phyloP scores from a whole-genome alignment of 129 eudicot genomes.

The Escallonia rubra region DNA sequence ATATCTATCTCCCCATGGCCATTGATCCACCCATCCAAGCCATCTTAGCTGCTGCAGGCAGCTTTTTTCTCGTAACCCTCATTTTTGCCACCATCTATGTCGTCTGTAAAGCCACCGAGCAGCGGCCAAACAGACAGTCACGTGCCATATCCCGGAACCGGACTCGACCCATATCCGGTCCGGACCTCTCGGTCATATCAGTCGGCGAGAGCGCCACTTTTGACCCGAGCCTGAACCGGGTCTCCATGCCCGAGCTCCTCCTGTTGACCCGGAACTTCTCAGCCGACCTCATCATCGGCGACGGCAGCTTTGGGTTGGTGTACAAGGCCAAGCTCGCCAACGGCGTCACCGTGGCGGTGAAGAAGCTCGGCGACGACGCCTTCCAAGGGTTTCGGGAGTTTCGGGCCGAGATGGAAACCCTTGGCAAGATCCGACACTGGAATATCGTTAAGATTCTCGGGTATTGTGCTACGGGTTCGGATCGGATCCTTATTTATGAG shows the following conservation, averaged over 20 bases:
- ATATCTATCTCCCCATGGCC: constrained; percentile 20
- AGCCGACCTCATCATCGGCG: constrained; percentile 76
- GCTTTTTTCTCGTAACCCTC: constrained; percentile 41
- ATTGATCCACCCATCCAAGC: constrained; percentile 41
- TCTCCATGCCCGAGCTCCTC: constrained; percentile 62
- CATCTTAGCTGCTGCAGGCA: constrained; percentile 40
- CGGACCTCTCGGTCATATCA: constrained; percentile 18
- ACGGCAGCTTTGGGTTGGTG: constrained; percentile 83
- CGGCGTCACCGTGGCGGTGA: constrained; percentile 63
- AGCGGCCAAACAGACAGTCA: not conserved
- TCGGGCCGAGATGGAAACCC: constrained; percentile 90
- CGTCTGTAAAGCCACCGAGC: constrained; percentile 26
- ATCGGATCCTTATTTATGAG: constrained; percentile 77
- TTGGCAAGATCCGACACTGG: constrained; percentile 61
- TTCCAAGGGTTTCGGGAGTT: constrained; percentile 90
- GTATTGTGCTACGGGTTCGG: constrained; percentile 49
- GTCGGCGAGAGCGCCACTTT: constrained; percentile 50
- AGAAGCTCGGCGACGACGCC: constrained; percentile 63
- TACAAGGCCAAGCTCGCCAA: constrained; percentile 54
- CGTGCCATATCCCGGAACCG: constrained; percentile 17
- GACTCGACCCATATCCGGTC: constrained; percentile 10
- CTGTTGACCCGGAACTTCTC: constrained; percentile 67
- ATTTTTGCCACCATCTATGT: constrained; percentile 28
- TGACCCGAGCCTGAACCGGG: constrained; percentile 42
- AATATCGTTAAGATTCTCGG: constrained; percentile 73